These are phyloP conservation scores for Globisporangium canariense DNA, from an alignment of 352 stramenopile species.

Conservation along the genomic window DNA sequence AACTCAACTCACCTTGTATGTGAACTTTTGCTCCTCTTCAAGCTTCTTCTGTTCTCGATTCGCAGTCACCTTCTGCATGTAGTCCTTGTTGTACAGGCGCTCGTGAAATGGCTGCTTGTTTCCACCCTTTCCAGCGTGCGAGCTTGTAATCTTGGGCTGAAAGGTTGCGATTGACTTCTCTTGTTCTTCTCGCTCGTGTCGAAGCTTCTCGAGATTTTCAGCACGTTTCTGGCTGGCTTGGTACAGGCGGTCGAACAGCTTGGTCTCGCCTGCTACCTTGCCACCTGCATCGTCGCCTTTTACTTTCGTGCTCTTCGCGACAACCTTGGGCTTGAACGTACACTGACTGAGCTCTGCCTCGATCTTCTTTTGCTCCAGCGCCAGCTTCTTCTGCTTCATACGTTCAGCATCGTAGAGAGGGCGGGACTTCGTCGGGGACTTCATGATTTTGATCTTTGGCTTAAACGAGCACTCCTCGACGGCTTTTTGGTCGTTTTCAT, in stretches of 20 bases:
- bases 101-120: constrained; percentile 70
- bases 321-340: constrained; percentile 68
- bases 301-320: constrained; percentile 36
- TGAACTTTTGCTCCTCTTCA: constrained; percentile 64
- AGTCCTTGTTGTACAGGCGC: constrained; percentile 74
- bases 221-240: constrained; percentile 53
- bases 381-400: constrained; percentile 64
- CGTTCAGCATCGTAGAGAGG: constrained; percentile 73
- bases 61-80: constrained; percentile 57
- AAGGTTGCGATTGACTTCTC: constrained; percentile 59
- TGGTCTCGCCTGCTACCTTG: constrained; percentile 15
- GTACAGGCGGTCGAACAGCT: constrained; percentile 71
- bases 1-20: constrained; percentile 65
- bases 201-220: constrained; percentile 61
- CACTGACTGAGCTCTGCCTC: constrained; percentile 60
- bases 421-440: constrained; percentile 47
- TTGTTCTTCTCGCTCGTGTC: constrained; percentile 62
- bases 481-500: constrained; percentile 46
- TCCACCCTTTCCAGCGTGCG: constrained; percentile 12
- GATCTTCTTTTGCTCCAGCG: constrained; percentile 70
- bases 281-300: constrained; percentile 27
- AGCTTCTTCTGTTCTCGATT: constrained; percentile 73
- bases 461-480: constrained; percentile 76
- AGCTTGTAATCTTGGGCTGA: constrained; percentile 49
- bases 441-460: constrained; percentile 65